These are phyloP conservation scores for Solanum virginianum DNA, from an alignment of 257 asterid genomes.

Conservation along the genomic window DNA sequence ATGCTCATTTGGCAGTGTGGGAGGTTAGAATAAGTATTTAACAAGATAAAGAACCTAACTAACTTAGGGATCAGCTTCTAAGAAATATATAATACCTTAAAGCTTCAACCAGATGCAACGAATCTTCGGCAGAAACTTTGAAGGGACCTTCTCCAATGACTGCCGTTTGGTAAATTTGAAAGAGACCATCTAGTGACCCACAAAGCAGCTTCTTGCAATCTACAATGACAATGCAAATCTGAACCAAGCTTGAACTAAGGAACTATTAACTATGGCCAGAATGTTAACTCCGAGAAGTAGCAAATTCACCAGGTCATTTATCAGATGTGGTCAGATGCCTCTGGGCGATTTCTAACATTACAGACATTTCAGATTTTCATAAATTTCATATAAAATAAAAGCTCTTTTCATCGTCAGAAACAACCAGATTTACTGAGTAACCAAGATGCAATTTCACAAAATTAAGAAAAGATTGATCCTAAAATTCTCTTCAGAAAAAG, in stretches of 20 bases:
- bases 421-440: background rate
- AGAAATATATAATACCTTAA: slow-evolving; percentile 48
- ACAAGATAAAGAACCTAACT: background rate
- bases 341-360: too few relatives aligned
- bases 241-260: background rate
- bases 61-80: background rate
- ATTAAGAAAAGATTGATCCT: background rate
- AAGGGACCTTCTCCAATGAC: slow-evolving; percentile 74
- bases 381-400: too few relatives aligned
- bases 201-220: slow-evolving; percentile 90
- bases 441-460: background rate
- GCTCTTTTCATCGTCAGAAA: too few relatives aligned
- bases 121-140: slow-evolving; percentile 96
- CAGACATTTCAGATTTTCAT: too few relatives aligned
- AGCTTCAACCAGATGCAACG: slow-evolving; percentile 90
- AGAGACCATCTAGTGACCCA: slow-evolving; percentile 80
- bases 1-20: background rate
- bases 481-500: background rate
- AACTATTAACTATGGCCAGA: background rate
- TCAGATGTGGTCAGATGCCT: background rate
- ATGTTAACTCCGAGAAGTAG: background rate
- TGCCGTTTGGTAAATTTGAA: slow-evolving; percentile 86
- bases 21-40: background rate
- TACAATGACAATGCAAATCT: slow-evolving; percentile 12
- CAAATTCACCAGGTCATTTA: background rate